Percentiles rank a stretch among this genome's conserved stretches.
These are phyloP conservation scores for Diversispora epigaea DNA, from an alignment of 192 early-diverging fungal genomes.

Conservation along the genomic window DNA sequence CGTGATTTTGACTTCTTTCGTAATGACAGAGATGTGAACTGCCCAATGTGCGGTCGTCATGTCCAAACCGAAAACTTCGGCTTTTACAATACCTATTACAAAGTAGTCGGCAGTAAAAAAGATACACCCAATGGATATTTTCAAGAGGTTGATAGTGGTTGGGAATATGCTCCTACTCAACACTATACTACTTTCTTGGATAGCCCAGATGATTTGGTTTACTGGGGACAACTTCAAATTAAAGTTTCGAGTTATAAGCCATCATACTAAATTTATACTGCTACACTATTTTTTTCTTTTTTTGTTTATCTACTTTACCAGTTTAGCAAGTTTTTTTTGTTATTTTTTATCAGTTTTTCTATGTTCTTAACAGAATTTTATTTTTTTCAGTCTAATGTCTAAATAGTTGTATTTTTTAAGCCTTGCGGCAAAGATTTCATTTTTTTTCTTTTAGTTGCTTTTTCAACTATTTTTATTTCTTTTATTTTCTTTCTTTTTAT, in stretches of 20 bases:
- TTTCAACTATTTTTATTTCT: too few species aligned
- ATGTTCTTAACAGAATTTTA: too few species aligned
- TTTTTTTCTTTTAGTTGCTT: too few species aligned
- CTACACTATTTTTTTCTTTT: too few species aligned
- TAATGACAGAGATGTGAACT: background rate
- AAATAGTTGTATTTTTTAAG: too few species aligned
- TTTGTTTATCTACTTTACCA: too few species aligned
- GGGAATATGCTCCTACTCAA: background rate
- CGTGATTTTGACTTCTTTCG: conserved; percentile 19
- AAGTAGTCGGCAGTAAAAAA: conserved; percentile 6
- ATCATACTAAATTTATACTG: too few species aligned
- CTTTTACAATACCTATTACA: conserved; percentile 6
- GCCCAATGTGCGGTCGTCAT: conserved; percentile 7
- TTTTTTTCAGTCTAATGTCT: too few species aligned
- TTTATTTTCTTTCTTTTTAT: too few species aligned
- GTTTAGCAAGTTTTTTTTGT: too few species aligned
- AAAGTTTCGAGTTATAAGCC: background rate
- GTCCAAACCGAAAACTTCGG: conserved; percentile 12
- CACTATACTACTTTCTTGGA: conserved; percentile 10
- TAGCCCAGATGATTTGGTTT: background rate
- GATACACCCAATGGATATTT: background rate
- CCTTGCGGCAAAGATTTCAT: too few species aligned
- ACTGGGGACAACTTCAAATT: background rate
- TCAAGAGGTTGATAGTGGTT: background rate
- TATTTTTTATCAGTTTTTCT: too few species aligned